phyloP scores from a whole-genome alignment of 371 early-diverging fungal genomes.

The Dichotomocladium elegans region DNA sequence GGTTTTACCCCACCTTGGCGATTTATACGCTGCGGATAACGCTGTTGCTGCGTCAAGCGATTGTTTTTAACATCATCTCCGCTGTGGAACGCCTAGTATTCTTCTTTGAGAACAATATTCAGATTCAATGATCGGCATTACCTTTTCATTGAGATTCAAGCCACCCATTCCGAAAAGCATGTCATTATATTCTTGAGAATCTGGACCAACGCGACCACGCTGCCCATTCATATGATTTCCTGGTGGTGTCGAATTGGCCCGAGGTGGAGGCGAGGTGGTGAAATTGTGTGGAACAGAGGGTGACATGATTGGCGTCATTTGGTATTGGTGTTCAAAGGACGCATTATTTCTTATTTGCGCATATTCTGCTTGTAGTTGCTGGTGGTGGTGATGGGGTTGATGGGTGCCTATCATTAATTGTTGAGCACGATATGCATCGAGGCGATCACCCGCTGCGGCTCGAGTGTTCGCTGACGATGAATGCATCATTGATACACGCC shows the following conservation, averaged over 20 bases:
- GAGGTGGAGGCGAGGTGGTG: constrained; percentile 31
- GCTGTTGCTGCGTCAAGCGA: constrained; percentile 17
- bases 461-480: not conserved
- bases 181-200: constrained; percentile 19
- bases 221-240: constrained; percentile 19
- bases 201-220: not conserved
- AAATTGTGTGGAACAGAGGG: constrained; percentile 27
- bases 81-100: not conserved
- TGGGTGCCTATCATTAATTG: too few relatives aligned
- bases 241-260: constrained; percentile 44
- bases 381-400: too few relatives aligned
- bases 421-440: not conserved
- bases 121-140: not conserved
- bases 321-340: not conserved
- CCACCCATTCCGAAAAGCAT: constrained; percentile 15
- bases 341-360: not conserved
- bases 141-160: constrained; percentile 13
- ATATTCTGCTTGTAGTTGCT: not conserved
- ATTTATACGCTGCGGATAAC: constrained; percentile 26
- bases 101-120: not conserved
- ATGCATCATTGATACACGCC: constrained; percentile 1
- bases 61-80: not conserved
- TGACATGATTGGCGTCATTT: constrained; percentile 13
- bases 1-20: constrained; percentile 14
- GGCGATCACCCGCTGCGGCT: not conserved